Evolutionary conservation across 768 basidiomycete genomes (phyloP), one percentile per base, ranked within the genome.

Genomic region (Sarcomyxa edulis): DNA sequence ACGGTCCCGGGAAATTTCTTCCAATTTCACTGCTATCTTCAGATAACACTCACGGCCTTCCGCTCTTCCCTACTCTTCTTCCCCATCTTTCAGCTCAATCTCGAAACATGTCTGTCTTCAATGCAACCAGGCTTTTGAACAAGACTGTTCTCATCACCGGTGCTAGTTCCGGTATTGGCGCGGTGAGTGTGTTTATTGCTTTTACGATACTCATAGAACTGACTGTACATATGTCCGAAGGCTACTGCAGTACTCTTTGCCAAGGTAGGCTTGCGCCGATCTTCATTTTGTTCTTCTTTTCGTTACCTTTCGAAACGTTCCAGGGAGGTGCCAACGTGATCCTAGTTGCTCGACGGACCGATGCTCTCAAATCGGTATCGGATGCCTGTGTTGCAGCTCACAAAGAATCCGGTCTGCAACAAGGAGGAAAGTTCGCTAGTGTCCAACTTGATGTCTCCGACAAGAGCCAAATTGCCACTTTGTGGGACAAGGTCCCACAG

Each of bases 31-130:
- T 10, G 24, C 11, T 12, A 14, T 19, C n/a, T 28, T 15, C n/a
- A n/a, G n/a, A n/a, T n/a, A n/a, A n/a, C n/a, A n/a, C n/a, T 29
- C 32, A 25, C 25, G 32, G 22, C 37, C 24, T 33, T 29, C 18
- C 18, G 37, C 10, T n/a, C 15, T 18, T 18, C 25, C 15, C 31
- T 7, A 32, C 12, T 29, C 19, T 32, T 19, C 21, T 24, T 33
- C 27, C 25, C 35, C 18, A 49, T 25, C 36, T 24, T 29, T 32
- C 35, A 24, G 25, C 19, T 16, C 22, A 27, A n/a, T n/a, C n/a
- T n/a, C n/a, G n/a, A n/a, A n/a, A n/a, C n/a, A 88, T 88, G 86
- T 82, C 86, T 22, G 59, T 92, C 37, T 92, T 92, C 74, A 85
- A 84, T 57, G 70, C 83, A 29, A 75, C 84, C 36, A 79, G 84